Evolutionary conservation across 2,329 filamentous ascomycete species (phyloP).

Genomic region (Knoxdaviesia capensis): DNA sequence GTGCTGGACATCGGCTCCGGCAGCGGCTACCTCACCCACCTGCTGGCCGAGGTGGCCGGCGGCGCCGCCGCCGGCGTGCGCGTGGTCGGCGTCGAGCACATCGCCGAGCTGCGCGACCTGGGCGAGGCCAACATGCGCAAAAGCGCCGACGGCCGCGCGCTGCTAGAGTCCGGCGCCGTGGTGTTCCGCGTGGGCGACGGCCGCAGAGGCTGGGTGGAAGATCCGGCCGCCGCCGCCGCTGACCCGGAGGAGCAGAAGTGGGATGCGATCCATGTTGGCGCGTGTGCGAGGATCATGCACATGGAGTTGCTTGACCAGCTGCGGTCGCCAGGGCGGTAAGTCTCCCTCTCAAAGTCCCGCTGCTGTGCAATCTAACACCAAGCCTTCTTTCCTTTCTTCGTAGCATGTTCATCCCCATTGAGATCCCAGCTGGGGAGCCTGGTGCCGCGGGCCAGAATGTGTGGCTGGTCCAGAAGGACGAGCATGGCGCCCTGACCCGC

Average conservation of each 20-base stretch:
- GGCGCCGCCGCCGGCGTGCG: constrained; percentile 37
- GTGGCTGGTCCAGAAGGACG: constrained; percentile 56
- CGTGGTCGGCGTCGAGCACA: constrained; percentile 60
- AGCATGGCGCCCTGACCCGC: constrained; percentile 32
- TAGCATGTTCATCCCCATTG: not conserved
- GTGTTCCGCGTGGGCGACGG: constrained; percentile 61
- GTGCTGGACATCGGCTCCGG: constrained; percentile 59
- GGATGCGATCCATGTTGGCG: constrained; percentile 91
- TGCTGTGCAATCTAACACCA: no score
- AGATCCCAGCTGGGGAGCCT: not conserved
- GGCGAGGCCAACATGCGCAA: constrained; percentile 47
- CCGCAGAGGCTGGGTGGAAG: constrained; percentile 38
- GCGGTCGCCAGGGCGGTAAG: constrained; percentile 48
- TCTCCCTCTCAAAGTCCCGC: constrained; percentile 5
- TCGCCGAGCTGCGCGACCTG: constrained; percentile 39
- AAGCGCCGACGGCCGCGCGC: constrained; percentile 30
- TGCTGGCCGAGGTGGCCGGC: constrained; percentile 60
- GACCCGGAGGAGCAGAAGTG: constrained; percentile 36
- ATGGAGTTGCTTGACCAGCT: constrained; percentile 56
- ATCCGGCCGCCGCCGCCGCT: constrained; percentile 18
- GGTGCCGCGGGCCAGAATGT: constrained; percentile 37
- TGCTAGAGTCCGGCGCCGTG: constrained; percentile 46
- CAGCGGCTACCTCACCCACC: constrained; percentile 70
- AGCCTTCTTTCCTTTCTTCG: not conserved
- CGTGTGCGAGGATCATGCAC: constrained; percentile 59